These are phyloP conservation scores for Rhodotorula sp. DNA, from an alignment of 1,284 basidiomycete genomes.

Conservation along the genomic window DNA sequence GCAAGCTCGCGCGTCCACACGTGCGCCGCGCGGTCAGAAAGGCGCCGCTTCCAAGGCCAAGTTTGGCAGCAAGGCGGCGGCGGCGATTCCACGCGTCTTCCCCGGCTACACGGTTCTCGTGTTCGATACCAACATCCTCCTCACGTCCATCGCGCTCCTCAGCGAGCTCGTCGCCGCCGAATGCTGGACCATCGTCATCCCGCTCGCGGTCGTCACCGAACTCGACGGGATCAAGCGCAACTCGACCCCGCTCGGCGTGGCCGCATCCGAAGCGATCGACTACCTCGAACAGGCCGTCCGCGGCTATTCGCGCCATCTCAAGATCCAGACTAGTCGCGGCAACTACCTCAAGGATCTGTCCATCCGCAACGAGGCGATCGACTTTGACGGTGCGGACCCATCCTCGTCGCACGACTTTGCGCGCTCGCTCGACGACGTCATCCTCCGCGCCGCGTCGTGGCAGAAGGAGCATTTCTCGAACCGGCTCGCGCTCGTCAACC, in stretches of 20 bases:
- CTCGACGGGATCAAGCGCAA: conserved; percentile 83
- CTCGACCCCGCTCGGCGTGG: conserved; percentile 47
- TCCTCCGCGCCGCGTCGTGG: conserved; percentile 86
- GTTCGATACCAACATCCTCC: conserved; percentile 89
- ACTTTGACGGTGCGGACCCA: conserved; percentile 55
- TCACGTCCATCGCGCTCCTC: conserved; percentile 73
- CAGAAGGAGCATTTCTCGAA: conserved; percentile 90
- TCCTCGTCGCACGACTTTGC: conserved; percentile 55
- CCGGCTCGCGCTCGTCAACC: conserved; percentile 67
- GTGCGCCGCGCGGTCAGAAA: conserved; percentile 43
- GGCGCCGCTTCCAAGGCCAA: conserved; percentile 27
- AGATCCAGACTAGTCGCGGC: conserved; percentile 90
- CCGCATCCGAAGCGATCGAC: conserved; percentile 66
- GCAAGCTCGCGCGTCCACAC: conserved; percentile 25
- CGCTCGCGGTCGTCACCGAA: conserved; percentile 85
- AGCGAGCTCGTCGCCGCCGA: conserved; percentile 73
- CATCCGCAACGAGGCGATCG: conserved; percentile 81
- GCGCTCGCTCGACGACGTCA: conserved; percentile 89
- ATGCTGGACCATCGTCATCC: conserved; percentile 84
- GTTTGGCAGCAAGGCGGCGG: conserved; percentile 44
- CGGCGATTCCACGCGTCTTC: conserved; percentile 59
- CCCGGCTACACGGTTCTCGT: conserved; percentile 88
- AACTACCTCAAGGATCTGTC: conserved; percentile 85
- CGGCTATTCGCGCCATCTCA: conserved; percentile 71
- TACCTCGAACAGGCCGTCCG: conserved; percentile 75